Evolutionary conservation across 2,329 filamentous ascomycete genomes (phyloP).

Genomic region (Tolypocladium guangdongense): DNA sequence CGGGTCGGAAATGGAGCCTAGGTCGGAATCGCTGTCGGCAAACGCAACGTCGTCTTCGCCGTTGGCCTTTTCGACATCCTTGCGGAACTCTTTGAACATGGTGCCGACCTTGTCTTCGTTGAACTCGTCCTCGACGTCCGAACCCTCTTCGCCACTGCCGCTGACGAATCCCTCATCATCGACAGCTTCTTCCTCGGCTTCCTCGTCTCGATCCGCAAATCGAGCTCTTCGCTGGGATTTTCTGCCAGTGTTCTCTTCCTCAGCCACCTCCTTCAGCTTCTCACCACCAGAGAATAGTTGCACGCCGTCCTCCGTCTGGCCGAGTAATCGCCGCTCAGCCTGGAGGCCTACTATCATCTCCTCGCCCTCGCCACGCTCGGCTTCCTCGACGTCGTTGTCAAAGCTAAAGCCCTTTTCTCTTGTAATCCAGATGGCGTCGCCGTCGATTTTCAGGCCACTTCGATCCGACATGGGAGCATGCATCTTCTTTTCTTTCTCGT

Average conservation of each 20-base stretch:
- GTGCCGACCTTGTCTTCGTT: slow-evolving; percentile 49
- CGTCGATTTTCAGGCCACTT: slow-evolving; percentile 89
- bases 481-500: slow-evolving; percentile 92
- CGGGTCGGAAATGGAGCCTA: slow-evolving; percentile 68
- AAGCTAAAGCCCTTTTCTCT: slow-evolving; percentile 67
- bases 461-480: slow-evolving; percentile 98
- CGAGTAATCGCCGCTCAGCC: slow-evolving; percentile 68
- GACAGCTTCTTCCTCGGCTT: slow-evolving; percentile 42
- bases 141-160: slow-evolving; percentile 39
- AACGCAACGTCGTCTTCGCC: slow-evolving; percentile 70
- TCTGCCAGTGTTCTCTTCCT: slow-evolving; percentile 45
- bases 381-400: slow-evolving; percentile 50
- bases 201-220: slow-evolving; percentile 49
- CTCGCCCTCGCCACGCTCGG: slow-evolving; percentile 83
- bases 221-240: slow-evolving; percentile 48
- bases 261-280: slow-evolving; percentile 46
- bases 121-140: slow-evolving; percentile 45
- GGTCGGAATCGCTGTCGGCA: slow-evolving; percentile 92
- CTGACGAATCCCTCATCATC: slow-evolving; percentile 43
- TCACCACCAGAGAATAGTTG: slow-evolving; percentile 75
- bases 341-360: slow-evolving; percentile 89
- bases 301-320: slow-evolving; percentile 71
- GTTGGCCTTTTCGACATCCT: slow-evolving; percentile 36
- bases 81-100: slow-evolving; percentile 37
- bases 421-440: slow-evolving; percentile 88